Conservation (phyloP, 2,329 filamentous ascomycete species). For the Penicillium sp. region DNA sequence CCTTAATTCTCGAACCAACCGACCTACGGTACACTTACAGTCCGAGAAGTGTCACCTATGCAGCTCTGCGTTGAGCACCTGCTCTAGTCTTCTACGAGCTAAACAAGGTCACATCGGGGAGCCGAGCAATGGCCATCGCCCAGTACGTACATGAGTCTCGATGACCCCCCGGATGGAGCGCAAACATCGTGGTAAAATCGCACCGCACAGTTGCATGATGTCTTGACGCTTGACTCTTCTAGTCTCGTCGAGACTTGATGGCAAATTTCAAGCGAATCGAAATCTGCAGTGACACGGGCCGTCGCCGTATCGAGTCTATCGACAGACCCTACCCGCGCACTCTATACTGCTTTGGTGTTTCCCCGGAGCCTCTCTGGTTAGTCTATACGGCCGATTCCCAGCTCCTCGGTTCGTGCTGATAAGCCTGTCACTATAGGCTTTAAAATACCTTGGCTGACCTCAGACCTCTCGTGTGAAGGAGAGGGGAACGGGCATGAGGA, state of each 20-base stretch:
- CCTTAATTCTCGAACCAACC: not conserved
- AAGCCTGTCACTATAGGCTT: not conserved
- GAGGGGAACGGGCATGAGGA: not conserved
- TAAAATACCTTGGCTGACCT: not conserved
- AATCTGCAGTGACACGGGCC: conserved; percentile 1
- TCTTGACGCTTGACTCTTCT: not conserved
- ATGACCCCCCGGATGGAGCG: not conserved
- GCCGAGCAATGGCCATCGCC: not conserved
- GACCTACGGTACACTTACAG: not conserved
- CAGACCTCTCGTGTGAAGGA: not conserved
- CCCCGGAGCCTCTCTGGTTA: conserved; percentile 10
- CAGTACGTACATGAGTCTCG: not conserved
- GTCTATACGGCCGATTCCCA: not conserved
- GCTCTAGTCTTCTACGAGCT: not conserved
- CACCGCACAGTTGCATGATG: not conserved
- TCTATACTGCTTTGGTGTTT: conserved; percentile 8
- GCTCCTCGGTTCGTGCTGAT: not conserved
- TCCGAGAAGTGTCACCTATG: not conserved
- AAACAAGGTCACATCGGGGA: too few species aligned
- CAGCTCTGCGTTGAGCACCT: not conserved
- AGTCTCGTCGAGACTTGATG: not conserved
- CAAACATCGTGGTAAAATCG: not conserved
- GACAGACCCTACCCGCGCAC: conserved; percentile 3
- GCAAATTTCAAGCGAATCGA: not conserved
- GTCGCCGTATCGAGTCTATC: not conserved